phyloP scores from a whole-genome alignment of 73 alveolate species.

The Tetrahymena borealis region DNA sequence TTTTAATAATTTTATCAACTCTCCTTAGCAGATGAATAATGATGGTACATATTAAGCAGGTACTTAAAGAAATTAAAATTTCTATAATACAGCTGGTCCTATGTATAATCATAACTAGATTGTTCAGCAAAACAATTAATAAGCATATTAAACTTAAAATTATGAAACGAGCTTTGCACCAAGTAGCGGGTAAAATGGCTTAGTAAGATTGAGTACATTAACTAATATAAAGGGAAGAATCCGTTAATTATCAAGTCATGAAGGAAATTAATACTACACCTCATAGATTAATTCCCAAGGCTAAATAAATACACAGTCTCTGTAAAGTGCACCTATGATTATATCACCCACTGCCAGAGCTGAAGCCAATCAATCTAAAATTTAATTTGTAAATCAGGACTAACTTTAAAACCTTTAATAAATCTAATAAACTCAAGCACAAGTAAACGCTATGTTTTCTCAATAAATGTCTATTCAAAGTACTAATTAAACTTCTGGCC shows the following conservation, averaged over 20 bases:
- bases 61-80: neutral
- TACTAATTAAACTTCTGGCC: neutral
- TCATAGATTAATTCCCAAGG: neutral
- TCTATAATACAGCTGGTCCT: neutral
- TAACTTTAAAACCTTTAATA: too few relatives aligned
- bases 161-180: neutral
- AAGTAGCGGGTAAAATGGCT: neutral
- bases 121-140: neutral
- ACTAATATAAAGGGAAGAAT: neutral
- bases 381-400: too few relatives aligned
- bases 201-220: neutral
- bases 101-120: neutral
- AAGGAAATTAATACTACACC: neutral
- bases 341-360: too few relatives aligned
- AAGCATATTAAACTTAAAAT: neutral
- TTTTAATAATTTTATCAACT: neutral
- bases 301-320: too few relatives aligned
- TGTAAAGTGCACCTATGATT: too few relatives aligned
- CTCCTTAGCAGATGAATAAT: too few relatives aligned
- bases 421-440: too few relatives aligned
- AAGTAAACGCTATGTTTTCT: neutral
- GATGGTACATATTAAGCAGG: neutral
- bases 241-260: neutral
- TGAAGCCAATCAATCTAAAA: too few relatives aligned
- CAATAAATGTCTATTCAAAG: neutral